Conservation (phyloP, 768 basidiomycete species). For the Panus rudis region DNA sequence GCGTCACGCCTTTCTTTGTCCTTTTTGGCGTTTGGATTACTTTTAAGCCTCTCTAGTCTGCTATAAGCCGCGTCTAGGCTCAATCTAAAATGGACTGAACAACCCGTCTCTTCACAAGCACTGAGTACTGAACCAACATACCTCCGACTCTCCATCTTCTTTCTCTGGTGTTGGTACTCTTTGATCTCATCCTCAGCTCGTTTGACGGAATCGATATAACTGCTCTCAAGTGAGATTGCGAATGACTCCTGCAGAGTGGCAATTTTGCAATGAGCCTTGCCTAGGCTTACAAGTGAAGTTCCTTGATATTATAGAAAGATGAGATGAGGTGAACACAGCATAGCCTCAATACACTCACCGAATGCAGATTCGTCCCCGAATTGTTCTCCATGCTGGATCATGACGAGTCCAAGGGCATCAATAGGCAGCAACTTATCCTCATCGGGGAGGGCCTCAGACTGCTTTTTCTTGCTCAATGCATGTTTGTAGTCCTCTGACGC, state of each 20-base stretch:
- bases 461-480: constrained; percentile 69
- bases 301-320: constrained; percentile 34
- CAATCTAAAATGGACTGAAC: constrained; percentile 37
- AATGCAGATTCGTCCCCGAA: constrained; percentile 71
- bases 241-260: constrained; percentile 82
- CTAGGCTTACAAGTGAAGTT: constrained; percentile 63
- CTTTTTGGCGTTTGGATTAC: constrained; percentile 74
- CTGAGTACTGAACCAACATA: constrained; percentile 23
- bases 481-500: constrained; percentile 70
- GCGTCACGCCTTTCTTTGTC: constrained; percentile 72
- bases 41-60: constrained; percentile 62
- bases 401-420: constrained; percentile 77
- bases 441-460: constrained; percentile 46
- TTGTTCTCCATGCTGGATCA: constrained; percentile 82
- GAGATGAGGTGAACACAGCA: not conserved
- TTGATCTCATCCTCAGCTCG: constrained; percentile 67
- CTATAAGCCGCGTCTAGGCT: constrained; percentile 70
- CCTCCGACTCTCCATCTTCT: constrained; percentile 86
- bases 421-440: constrained; percentile 71
- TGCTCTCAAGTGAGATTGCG: constrained; percentile 64
- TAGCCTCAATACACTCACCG: constrained; percentile 32
- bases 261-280: constrained; percentile 79
- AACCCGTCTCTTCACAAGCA: not conserved
- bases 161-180: constrained; percentile 73
- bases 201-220: constrained; percentile 62